Evolutionary conservation across 768 basidiomycete species (phyloP), one percentile per base, ranked within the genome.

Genomic region (Calocera cornea): DNA sequence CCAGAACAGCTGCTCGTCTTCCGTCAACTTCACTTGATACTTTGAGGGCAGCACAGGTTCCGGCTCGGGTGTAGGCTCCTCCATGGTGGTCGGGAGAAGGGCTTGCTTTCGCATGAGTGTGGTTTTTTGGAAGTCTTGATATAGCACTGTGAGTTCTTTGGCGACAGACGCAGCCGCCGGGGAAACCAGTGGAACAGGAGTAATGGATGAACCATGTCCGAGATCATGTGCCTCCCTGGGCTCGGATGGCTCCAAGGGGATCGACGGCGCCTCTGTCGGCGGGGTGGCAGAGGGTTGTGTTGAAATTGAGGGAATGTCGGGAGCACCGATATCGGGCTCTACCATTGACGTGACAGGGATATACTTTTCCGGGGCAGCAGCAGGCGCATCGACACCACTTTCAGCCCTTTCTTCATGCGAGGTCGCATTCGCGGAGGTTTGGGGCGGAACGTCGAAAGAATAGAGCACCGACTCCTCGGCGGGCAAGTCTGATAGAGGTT

Each of bases 1-100:
- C 54, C 54, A 60, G 54, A 60, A 60, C 14, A 60, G 54, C 54
- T 60, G 54, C 31, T 60, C 54, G 27, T 60, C 54, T 27, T 27
- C 27, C 24, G 27, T 60, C 14, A 60, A 22, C 31, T 60, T 12
- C 2, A 19, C 54, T 33, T 60, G 54, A 19, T 60, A 60, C 22
- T 31, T 60, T 27, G 54, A 60, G 14, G 54, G 54, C 5, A 33
- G 27, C 7, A 60, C 14, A 33, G 24, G 31, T 27, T 60, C 54
- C 19, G 31, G 54, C 31, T 60, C 44, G 19, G 44, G 44, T 7
- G 5, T 19, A 3, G 16, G 16, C 7, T 24, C 44, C 7, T 7
- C 54, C 31, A 10, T 10, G 5, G 31, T 22, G 27, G 31, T 22
- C 8, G 14, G 27, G 2, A 33, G 54, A 60, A 60, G 54, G 7